Evolutionary conservation across 2,329 filamentous ascomycete genomes (phyloP).

Genomic region (Epichloe gansuensis): DNA sequence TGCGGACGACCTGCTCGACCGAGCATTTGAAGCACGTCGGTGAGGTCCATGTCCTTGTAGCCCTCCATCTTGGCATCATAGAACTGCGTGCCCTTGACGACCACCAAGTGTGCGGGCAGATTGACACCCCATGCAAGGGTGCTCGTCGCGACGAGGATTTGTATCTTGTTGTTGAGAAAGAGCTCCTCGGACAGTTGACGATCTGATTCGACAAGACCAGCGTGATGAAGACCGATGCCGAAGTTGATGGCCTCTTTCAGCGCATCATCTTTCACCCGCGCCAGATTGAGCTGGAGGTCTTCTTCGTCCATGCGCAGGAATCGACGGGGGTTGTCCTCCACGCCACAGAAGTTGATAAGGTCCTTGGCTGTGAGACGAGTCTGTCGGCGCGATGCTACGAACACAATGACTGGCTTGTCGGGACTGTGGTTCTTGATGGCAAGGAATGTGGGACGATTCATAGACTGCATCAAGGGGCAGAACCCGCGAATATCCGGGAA

Average conservation of each 20-base stretch:
- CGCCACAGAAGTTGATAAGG: slow-evolving; percentile 91
- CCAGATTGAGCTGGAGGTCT: slow-evolving; percentile 76
- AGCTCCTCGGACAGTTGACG: slow-evolving; percentile 84
- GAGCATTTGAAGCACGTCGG: slow-evolving; percentile 95
- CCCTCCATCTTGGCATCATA: slow-evolving; percentile 96
- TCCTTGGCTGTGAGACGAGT: slow-evolving; percentile 92
- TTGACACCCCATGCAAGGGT: slow-evolving; percentile 98
- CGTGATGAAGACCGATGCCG: slow-evolving; percentile 93
- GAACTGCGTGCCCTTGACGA: slow-evolving; percentile 96
- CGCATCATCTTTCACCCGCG: slow-evolving; percentile 83
- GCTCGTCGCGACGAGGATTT: slow-evolving; percentile 89
- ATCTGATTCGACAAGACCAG: slow-evolving; percentile 89
- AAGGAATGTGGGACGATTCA: slow-evolving; percentile 94
- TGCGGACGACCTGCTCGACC: slow-evolving; percentile 90
- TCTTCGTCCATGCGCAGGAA: slow-evolving; percentile 94
- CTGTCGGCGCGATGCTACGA: slow-evolving; percentile 89
- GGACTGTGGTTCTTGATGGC: slow-evolving; percentile 96
- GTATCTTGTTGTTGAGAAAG: slow-evolving; percentile 95
- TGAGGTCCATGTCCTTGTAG: slow-evolving; percentile 98
- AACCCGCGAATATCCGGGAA: slow-evolving; percentile 93
- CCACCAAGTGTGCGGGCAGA: slow-evolving; percentile 86
- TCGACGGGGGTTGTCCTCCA: slow-evolving; percentile 92
- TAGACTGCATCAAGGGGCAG: slow-evolving; percentile 95
- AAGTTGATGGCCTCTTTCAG: slow-evolving; percentile 91
- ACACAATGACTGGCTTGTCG: slow-evolving; percentile 94